phyloP scores from a whole-genome alignment of 208 protist species.

The Leptomonas pyrrhocoris region DNA sequence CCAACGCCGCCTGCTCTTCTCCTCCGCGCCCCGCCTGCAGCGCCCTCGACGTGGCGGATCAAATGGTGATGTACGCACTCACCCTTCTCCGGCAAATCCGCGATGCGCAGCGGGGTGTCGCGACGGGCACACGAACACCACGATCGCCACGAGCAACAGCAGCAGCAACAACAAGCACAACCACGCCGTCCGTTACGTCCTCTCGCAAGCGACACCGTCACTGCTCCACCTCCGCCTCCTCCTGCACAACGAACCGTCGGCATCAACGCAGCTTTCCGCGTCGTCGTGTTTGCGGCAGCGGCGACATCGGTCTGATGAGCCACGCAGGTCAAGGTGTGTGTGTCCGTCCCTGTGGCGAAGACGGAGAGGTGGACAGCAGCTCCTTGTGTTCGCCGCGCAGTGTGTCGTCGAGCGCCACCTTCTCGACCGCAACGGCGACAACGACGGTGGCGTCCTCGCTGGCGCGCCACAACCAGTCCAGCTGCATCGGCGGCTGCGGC shows the following conservation, averaged over 20 bases:
- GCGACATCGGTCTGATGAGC: too few relatives aligned
- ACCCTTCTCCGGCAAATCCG: slow-evolving; percentile 17
- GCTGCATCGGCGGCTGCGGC: not conserved
- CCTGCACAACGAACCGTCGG: not conserved
- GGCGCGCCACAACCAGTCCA: not conserved
- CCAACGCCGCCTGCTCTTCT: too few relatives aligned
- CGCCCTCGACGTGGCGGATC: slow-evolving; percentile 14
- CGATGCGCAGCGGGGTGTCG: not conserved
- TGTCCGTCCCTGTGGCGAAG: too few relatives aligned
- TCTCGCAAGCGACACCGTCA: slow-evolving; percentile 10
- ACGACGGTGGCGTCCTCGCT: not conserved
- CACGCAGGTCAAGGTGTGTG: too few relatives aligned
- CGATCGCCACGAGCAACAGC: not conserved
- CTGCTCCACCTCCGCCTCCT: too few relatives aligned
- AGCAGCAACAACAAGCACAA: not conserved
- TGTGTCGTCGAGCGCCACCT: slow-evolving; percentile 14
- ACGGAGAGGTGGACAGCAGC: not conserved
- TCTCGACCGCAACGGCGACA: slow-evolving; percentile 2
- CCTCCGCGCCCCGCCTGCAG: not conserved
- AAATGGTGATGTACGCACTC: slow-evolving; percentile 14
- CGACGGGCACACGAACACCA: too few relatives aligned
- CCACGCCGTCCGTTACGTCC: not conserved
- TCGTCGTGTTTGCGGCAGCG: not conserved
- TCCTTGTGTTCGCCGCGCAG: not conserved
- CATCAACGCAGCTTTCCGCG: not conserved